Conservation (phyloP, 2,329 filamentous ascomycete genomes). For the Aspergillus awamori region DNA sequence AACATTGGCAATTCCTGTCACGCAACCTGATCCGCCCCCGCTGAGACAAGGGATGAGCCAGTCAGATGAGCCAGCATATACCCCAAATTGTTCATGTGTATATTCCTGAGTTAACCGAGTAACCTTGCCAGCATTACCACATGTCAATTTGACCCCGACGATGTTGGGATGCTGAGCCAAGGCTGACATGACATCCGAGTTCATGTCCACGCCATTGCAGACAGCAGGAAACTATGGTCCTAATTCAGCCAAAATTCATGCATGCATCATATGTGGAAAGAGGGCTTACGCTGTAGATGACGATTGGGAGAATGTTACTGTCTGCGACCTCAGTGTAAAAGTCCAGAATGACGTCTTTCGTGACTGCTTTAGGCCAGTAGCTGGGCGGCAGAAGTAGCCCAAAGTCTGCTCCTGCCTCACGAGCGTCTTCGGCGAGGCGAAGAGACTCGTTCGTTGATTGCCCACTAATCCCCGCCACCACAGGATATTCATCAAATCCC, state of each 20-base stretch:
- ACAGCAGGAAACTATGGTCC: slow-evolving; percentile 36
- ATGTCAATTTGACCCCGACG: slow-evolving; percentile 71
- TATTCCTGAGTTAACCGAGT: slow-evolving; percentile 53
- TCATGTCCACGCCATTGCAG: slow-evolving; percentile 46
- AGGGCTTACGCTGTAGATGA: slow-evolving; percentile 49
- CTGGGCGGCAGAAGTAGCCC: slow-evolving; percentile 44
- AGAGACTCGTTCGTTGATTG: slow-evolving; percentile 47
- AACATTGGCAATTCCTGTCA: slow-evolving; percentile 52
- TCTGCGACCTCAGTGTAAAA: slow-evolving; percentile 46
- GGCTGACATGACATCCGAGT: slow-evolving; percentile 62
- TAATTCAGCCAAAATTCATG: background rate
- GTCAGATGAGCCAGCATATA: slow-evolving; percentile 51
- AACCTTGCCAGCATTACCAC: slow-evolving; percentile 74
- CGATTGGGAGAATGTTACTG: slow-evolving; percentile 41
- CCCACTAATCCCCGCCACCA: slow-evolving; percentile 47
- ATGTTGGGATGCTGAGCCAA: slow-evolving; percentile 66
- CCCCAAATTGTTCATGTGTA: slow-evolving; percentile 44
- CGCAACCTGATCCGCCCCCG: slow-evolving; percentile 48
- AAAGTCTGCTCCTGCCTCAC: slow-evolving; percentile 43
- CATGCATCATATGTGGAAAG: background rate
- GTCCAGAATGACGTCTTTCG: slow-evolving; percentile 37
- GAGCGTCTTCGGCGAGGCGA: slow-evolving; percentile 43
- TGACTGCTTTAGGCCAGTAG: slow-evolving; percentile 46
- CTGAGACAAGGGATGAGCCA: slow-evolving; percentile 48
- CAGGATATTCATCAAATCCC: slow-evolving; percentile 39